A percentile compares a stretch with the other conserved stretches of the same genome.
phyloP scores from a whole-genome alignment of 306 rosid genomes.

The Ziziphus jujuba region DNA sequence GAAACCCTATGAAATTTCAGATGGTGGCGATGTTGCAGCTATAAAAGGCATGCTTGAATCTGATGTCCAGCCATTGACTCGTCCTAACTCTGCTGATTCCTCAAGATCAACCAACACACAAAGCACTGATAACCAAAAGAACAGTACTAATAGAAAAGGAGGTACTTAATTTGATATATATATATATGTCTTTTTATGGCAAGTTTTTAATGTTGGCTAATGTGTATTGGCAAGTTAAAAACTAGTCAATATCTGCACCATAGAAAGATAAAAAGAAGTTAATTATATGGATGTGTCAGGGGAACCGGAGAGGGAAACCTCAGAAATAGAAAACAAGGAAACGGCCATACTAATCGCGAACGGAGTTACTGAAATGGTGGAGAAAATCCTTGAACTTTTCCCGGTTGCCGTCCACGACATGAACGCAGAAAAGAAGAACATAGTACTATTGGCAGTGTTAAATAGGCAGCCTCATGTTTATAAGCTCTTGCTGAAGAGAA shows the following conservation, averaged over 20 bases:
- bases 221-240: no score
- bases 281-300: not conserved
- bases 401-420: conserved; percentile 54
- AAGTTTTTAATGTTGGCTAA: no score
- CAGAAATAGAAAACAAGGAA: conserved; percentile 19
- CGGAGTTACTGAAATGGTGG: conserved; percentile 63
- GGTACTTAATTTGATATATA: not conserved
- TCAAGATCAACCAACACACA: not conserved
- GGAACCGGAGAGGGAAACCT: not conserved
- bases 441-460: conserved; percentile 60
- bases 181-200: no score
- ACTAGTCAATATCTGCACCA: no score
- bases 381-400: conserved; percentile 39
- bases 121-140: not conserved
- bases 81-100: not conserved
- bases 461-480: conserved; percentile 56
- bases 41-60: no score
- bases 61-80: not conserved
- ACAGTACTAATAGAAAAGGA: not conserved
- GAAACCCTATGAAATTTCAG: not conserved
- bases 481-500: conserved; percentile 17
- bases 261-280: no score
- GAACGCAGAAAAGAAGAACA: conserved; percentile 46
- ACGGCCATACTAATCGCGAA: conserved; percentile 54
- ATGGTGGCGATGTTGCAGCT: not conserved